phyloP scores from a whole-genome alignment of 345 rosid genomes.

The Linum usitatissimum region DNA sequence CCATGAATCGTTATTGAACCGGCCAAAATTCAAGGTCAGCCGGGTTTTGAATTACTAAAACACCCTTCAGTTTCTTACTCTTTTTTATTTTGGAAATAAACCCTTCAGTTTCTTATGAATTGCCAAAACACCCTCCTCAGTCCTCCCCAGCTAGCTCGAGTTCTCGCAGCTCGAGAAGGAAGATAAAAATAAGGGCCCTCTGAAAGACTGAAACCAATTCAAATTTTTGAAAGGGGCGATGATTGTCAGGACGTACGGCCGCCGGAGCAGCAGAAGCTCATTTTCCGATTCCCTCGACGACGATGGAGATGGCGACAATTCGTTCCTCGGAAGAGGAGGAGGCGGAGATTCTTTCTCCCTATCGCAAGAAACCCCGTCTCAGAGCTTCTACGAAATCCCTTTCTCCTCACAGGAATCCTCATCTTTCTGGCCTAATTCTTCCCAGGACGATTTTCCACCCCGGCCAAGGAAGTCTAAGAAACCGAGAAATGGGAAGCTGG shows the following conservation, averaged over 20 bases:
- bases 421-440: slow-evolving; percentile 28
- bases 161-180: background rate
- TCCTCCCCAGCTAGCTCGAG: background rate
- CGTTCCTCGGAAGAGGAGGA: slow-evolving; percentile 25
- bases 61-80: background rate
- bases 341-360: slow-evolving; percentile 25
- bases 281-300: slow-evolving; percentile 41
- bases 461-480: slow-evolving; percentile 47
- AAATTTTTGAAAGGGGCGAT: slow-evolving; percentile 21
- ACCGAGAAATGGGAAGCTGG: slow-evolving; percentile 31
- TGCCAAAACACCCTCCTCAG: background rate
- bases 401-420: slow-evolving; percentile 61
- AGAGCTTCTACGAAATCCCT: slow-evolving; percentile 43
- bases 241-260: slow-evolving; percentile 93
- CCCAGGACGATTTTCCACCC: slow-evolving; percentile 13
- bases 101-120: background rate
- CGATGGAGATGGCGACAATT: slow-evolving; percentile 14
- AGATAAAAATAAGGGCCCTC: background rate
- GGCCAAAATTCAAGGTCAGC: too few species aligned
- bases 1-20: too few species aligned
- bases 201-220: background rate
- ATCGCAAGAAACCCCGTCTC: slow-evolving; percentile 43
- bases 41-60: background rate
- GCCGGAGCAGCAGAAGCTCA: slow-evolving; percentile 47
- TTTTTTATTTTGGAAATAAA: too few species aligned